Evolutionary conservation across 2,329 filamentous ascomycete genomes (phyloP), one percentile per base, ranked within the genome.

Genomic region (Colletotrichum sp.): DNA sequence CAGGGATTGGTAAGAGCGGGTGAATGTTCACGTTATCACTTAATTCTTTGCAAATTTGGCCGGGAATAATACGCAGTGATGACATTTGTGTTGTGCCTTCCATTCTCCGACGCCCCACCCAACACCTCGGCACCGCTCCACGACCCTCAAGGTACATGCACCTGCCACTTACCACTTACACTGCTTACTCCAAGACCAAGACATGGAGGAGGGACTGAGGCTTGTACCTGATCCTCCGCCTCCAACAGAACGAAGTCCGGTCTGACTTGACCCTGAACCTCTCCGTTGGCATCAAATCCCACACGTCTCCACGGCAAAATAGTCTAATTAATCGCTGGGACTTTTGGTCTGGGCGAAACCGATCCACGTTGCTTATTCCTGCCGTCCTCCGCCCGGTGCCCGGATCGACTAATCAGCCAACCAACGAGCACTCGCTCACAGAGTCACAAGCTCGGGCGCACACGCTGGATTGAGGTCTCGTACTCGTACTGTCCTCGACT

Each of bases 361-460:
- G 56, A 69, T 69, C 64, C 43, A 43, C 70, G 38, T 60, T 69
- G 73, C 73, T 75, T 73, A 68, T 75, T 73, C 34, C 58, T 52
- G 30, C 28, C 18, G 26, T 73, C 65, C 43, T 73, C 55, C 43
- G 73, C 56, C 32, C 58, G 73, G 43, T 32, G 56, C 30, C 64
- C 70, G 73, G 38, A 34, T 56, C 32, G 36, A 71, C 24, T 21
- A 62, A 56, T n/a, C 34, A 26, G 26, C 24, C 55, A 55, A 67
- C 55, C 36, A 48, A 16, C 48, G 8, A 24, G 18, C 18, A 21
- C 18, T 68, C 21, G 0, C 18, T 43, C 38, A 43, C 16, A 38
- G 16, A 38, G 18, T 43, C 38, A 38, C n/a, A 24, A 21, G 32
- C 32, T 34, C 18, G 32, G 48, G 32, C 30, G 66, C 24, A 52